These are phyloP conservation scores for Escovopsis sp. DNA, from an alignment of 2,329 filamentous ascomycete species.

Conservation along the genomic window DNA sequence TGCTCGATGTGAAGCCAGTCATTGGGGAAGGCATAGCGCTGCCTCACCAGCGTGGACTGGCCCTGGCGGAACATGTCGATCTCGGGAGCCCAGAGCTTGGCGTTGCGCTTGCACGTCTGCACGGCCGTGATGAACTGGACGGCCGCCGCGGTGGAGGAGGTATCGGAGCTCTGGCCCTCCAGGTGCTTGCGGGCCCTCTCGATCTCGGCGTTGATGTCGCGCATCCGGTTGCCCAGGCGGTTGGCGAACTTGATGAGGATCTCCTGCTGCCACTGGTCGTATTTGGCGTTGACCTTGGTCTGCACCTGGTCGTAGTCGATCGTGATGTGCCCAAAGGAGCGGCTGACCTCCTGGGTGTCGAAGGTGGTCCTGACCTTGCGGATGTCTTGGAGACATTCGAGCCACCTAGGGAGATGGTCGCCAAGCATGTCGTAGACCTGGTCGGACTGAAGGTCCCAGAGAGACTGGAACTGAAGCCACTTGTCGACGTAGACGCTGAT, in stretches of 20 bases:
- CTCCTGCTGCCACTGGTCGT: conserved; percentile 98
- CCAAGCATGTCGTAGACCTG: conserved; percentile 87
- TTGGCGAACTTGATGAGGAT: conserved; percentile 86
- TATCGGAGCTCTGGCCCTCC: conserved; percentile 82
- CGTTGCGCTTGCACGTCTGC: conserved; percentile 87
- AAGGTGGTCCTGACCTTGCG: conserved; percentile 91
- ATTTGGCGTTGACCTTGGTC: conserved; percentile 96
- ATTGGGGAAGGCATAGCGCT: conserved; percentile 82
- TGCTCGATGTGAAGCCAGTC: conserved; percentile 96
- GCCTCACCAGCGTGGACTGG: conserved; percentile 77
- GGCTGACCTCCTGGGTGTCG: conserved; percentile 87
- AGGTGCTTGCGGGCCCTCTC: conserved; percentile 81
- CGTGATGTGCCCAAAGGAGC: conserved; percentile 81
- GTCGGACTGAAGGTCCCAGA: conserved; percentile 94
- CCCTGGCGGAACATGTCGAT: conserved; percentile 93
- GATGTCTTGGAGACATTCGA: conserved; percentile 93
- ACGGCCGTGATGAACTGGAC: conserved; percentile 98
- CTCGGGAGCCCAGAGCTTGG: conserved; percentile 86
- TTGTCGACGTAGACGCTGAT: conserved; percentile 86
- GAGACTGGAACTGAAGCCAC: conserved; percentile 95
- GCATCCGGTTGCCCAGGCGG: conserved; percentile 77
- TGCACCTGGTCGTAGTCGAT: conserved; percentile 99
- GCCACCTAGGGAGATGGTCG: conserved; percentile 81
- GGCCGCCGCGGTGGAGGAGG: conserved; percentile 88
- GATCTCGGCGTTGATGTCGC: conserved; percentile 82